Conservation (phyloP, 2,329 filamentous ascomycete species). For the Leptodontidium sp. region DNA sequence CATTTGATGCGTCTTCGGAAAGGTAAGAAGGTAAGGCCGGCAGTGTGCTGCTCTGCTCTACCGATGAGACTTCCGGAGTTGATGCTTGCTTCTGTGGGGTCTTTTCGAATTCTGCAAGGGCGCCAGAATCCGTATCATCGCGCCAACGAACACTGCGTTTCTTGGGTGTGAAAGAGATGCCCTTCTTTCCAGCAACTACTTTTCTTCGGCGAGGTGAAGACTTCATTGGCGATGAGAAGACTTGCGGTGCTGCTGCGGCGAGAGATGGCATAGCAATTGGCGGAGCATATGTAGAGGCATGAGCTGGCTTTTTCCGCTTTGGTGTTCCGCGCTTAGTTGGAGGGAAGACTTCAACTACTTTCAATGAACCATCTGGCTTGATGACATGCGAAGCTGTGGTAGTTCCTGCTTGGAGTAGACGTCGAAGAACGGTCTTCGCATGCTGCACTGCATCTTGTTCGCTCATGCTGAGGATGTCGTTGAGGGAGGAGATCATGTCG, state of each 20-base stretch:
- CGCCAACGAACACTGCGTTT: slow-evolving; percentile 89
- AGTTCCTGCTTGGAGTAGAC: slow-evolving; percentile 79
- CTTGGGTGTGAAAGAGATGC: slow-evolving; percentile 84
- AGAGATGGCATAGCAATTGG: slow-evolving; percentile 51
- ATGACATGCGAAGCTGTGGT: slow-evolving; percentile 82
- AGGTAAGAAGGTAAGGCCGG: slow-evolving; percentile 63
- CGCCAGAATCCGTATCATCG: slow-evolving; percentile 87
- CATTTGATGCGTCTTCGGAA: slow-evolving; percentile 46
- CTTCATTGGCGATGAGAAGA: slow-evolving; percentile 72
- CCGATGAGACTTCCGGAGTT: slow-evolving; percentile 63
- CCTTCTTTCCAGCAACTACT: slow-evolving; percentile 69
- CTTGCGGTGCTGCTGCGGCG: slow-evolving; percentile 43
- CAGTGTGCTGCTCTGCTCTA: slow-evolving; percentile 54
- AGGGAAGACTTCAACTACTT: slow-evolving; percentile 70
- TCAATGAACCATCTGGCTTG: slow-evolving; percentile 80
- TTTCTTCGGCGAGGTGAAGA: slow-evolving; percentile 84
- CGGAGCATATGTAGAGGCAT: slow-evolving; percentile 40
- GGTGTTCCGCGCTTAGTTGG: slow-evolving; percentile 78
- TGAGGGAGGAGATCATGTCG: slow-evolving; percentile 84
- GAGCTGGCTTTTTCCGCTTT: slow-evolving; percentile 69
- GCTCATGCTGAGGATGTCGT: slow-evolving; percentile 81
- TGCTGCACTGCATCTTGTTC: slow-evolving; percentile 84
- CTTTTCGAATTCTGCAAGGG: slow-evolving; percentile 88
- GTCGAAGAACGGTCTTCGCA: slow-evolving; percentile 78
- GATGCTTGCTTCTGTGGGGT: slow-evolving; percentile 77